Evolutionary conservation across 305 asterid species (phyloP).

Genomic region (Rubia tinctorum): DNA sequence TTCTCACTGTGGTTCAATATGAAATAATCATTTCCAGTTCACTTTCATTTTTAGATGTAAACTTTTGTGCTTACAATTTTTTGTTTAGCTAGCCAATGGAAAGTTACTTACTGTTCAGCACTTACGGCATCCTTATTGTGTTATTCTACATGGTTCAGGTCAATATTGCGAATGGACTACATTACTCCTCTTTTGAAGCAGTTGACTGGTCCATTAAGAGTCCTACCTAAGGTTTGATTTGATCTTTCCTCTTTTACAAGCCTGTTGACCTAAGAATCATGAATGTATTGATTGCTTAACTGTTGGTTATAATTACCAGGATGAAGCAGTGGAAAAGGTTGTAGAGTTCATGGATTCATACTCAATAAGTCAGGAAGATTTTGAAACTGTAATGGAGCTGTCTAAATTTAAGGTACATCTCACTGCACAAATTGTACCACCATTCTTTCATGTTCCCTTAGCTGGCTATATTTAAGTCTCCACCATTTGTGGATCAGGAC

Average conservation of each 20-base stretch:
- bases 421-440: background rate
- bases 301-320: constrained; percentile 46
- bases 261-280: background rate
- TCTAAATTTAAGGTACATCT: constrained; percentile 75
- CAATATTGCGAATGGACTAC: constrained; percentile 79
- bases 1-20: background rate
- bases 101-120: background rate
- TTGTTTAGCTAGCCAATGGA: background rate
- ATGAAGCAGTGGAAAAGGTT: constrained; percentile 88
- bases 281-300: background rate
- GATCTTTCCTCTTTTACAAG: constrained; percentile 8
- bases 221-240: constrained; percentile 62
- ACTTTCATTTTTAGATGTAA: background rate
- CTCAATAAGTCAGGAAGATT: constrained; percentile 89
- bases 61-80: background rate
- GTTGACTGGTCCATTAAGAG: constrained; percentile 71
- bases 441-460: background rate
- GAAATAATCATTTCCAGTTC: constrained; percentile 1
- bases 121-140: constrained; percentile 12
- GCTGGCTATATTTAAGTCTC: background rate
- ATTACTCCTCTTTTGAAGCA: constrained; percentile 61
- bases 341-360: constrained; percentile 88
- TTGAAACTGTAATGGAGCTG: constrained; percentile 72
- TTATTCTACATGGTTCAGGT: constrained; percentile 42
- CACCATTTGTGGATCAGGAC: constrained; percentile 48